These are phyloP conservation scores for Nicotiana noctiflora DNA, from an alignment of 257 asterid genomes.

Conservation along the genomic window DNA sequence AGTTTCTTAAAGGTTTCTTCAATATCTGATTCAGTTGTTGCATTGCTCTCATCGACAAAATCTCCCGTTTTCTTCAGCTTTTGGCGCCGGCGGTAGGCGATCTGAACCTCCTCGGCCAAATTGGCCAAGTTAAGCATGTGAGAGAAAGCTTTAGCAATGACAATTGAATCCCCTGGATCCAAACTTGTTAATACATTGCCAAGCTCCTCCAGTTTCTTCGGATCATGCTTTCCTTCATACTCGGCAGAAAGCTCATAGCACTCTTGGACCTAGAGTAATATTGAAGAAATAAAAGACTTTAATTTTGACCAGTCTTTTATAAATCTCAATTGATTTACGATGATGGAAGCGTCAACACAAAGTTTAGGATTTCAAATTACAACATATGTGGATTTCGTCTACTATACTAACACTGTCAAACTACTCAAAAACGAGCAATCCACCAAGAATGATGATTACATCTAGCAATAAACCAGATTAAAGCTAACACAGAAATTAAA, in stretches of 20 bases:
- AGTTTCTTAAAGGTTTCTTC: slow-evolving; percentile 45
- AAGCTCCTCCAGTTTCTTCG: slow-evolving; percentile 39
- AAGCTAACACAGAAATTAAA: too few relatives aligned
- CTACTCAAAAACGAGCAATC: too few relatives aligned
- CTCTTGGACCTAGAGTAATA: slow-evolving; percentile 34
- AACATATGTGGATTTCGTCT: too few relatives aligned
- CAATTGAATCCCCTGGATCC: slow-evolving; percentile 48
- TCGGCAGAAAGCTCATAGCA: slow-evolving; percentile 46
- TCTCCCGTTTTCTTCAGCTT: slow-evolving; percentile 42
- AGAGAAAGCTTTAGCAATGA: slow-evolving; percentile 44
- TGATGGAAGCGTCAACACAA: too few relatives aligned
- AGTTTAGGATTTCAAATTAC: too few relatives aligned
- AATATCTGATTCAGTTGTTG: slow-evolving; percentile 43
- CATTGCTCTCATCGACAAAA: slow-evolving; percentile 36
- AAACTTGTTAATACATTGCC: slow-evolving; percentile 35
- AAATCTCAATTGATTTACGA: background rate
- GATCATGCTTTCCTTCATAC: slow-evolving; percentile 35
- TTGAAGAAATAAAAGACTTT: background rate
- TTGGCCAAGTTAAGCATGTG: slow-evolving; percentile 53
- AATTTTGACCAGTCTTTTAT: background rate
- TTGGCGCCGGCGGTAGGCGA: slow-evolving; percentile 35
- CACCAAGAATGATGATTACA: too few relatives aligned
- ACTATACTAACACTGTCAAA: too few relatives aligned
- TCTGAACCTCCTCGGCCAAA: slow-evolving; percentile 52
- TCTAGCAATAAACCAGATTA: too few relatives aligned